Evolutionary conservation across 139 green algal genomes (phyloP), one percentile per base, ranked within the genome.

Genomic region (Asterochloris erici): DNA sequence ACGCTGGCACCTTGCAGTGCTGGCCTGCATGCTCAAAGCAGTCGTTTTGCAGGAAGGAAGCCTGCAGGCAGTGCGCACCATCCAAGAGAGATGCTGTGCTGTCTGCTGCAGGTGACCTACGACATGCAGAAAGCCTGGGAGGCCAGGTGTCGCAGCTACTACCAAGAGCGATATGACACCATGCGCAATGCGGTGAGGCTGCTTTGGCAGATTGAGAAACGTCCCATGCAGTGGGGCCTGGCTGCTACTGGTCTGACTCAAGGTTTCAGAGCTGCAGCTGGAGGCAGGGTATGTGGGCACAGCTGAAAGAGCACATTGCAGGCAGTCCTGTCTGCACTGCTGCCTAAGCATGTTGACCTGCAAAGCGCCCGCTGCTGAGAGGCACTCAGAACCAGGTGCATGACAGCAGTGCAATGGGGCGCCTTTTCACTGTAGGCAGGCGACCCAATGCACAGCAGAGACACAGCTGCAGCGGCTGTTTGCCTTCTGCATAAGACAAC

Each of bases 101-200:
- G 2, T 70, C 70, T 38, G 14, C 17, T 61, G 12, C 77, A 74
- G 68, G 69, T 77, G 24, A 9, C 63, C 29, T 94, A 91, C 80
- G 88, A 94, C 78, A 92, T 93, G 88, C 79, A 86, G 0, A 86
- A 86, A 68, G 90, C 85, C 4, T 95, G 91, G 91, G 91, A 95
- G 63, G 80, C 79, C 2, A 88, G 91, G n/a, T 81, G 75, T 14
- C 77, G 90, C 24, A 93, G 91, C 84, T 92, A 87, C 84, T 94
- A 94, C 77, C 86, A 80, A 9, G 85, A 93, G n/a, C 88, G 90
- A 63, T 95, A 90, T 82, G 91, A 95, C 79, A 89, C 88, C 63
- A 83, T 88, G 1, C 73, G 81, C 24, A 95, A 95, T 85, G 85
- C 93, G 85, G 89, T 93, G 77, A 21, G 84, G 38, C 13, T 1